These are phyloP conservation scores for Amaranthus tricolor DNA, from an alignment of 179 eudicot species.

Conservation along the genomic window DNA sequence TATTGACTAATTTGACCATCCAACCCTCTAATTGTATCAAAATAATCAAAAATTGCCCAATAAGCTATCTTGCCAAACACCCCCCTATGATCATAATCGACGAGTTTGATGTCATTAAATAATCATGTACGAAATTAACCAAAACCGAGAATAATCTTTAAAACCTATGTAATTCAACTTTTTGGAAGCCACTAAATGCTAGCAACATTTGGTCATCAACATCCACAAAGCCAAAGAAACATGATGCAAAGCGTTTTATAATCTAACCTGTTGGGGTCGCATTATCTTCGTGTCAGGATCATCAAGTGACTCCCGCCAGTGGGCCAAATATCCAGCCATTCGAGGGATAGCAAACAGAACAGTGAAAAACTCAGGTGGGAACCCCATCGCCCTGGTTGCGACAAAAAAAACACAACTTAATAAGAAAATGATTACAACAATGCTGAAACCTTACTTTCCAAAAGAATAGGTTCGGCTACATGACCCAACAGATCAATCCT, in stretches of 20 bases:
- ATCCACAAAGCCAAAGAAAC: not conserved
- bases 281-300: slow-evolving; percentile 97
- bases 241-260: not conserved
- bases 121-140: not conserved
- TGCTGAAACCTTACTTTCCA: too few species aligned
- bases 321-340: slow-evolving; percentile 96
- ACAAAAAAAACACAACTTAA: slow-evolving; percentile 4
- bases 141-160: not conserved
- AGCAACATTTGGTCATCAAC: not conserved
- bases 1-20: not conserved
- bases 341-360: slow-evolving; percentile 97
- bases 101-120: not conserved
- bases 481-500: too few species aligned
- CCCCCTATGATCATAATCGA: not conserved
- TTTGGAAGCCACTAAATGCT: not conserved
- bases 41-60: too few species aligned
- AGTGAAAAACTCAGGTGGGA: slow-evolving; percentile 94
- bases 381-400: slow-evolving; percentile 85
- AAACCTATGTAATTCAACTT: not conserved
- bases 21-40: too few species aligned
- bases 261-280: slow-evolving; percentile 87
- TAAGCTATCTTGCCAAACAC: not conserved
- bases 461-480: too few species aligned
- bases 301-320: slow-evolving; percentile 98
- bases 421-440: not conserved